phyloP scores from a whole-genome alignment of 1,284 basidiomycete genomes.

The Flammula alnicola region DNA sequence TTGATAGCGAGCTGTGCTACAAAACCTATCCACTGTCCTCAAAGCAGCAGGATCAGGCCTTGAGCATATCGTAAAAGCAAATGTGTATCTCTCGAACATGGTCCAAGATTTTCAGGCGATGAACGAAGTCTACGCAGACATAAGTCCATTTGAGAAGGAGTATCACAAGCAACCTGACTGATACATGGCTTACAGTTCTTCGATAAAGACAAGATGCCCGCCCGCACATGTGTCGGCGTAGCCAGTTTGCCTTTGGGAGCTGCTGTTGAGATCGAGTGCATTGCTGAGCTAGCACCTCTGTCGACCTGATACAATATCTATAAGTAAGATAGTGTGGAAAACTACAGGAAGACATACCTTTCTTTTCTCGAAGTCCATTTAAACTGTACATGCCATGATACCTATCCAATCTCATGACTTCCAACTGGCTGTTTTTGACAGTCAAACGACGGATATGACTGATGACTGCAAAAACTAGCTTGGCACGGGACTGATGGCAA shows the following conservation, averaged over 20 bases:
- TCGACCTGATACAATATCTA: neutral
- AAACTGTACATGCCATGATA: slow-evolving; percentile 69
- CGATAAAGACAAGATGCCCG: slow-evolving; percentile 52
- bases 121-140: slow-evolving; percentile 59
- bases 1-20: slow-evolving; percentile 54
- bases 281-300: slow-evolving; percentile 55
- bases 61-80: slow-evolving; percentile 64
- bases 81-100: slow-evolving; percentile 61
- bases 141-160: slow-evolving; percentile 29
- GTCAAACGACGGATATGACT: slow-evolving; percentile 69
- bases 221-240: slow-evolving; percentile 71
- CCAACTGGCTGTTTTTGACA: slow-evolving; percentile 59
- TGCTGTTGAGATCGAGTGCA: slow-evolving; percentile 69
- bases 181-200: slow-evolving; percentile 53
- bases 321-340: no score
- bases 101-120: slow-evolving; percentile 52
- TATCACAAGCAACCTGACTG: no score
- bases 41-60: slow-evolving; percentile 62
- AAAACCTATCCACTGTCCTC: slow-evolving; percentile 63
- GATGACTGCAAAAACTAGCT: slow-evolving; percentile 45
- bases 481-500: no score
- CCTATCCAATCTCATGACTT: slow-evolving; percentile 76
- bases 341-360: slow-evolving; percentile 33
- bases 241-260: slow-evolving; percentile 62
- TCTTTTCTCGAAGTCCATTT: slow-evolving; percentile 57